A percentile compares a stretch with the other conserved stretches of the same genome.
Evolutionary conservation across 495 filamentous ascomycete genomes (phyloP).

Genomic region (Neurospora sp.): DNA sequence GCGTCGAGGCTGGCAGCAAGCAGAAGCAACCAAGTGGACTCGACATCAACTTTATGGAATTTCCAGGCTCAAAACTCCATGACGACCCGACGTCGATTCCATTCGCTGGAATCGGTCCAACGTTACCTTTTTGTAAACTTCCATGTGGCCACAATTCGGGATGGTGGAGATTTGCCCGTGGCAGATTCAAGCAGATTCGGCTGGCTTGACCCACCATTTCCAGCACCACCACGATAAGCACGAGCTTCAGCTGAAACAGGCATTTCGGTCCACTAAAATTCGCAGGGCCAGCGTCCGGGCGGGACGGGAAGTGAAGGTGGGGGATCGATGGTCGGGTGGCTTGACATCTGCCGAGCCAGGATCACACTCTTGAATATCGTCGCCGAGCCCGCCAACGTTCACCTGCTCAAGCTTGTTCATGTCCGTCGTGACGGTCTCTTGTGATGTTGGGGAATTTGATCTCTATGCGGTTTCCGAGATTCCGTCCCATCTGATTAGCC

Average conservation of each 20-base stretch:
- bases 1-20: neutral
- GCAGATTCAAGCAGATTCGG: neutral
- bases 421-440: neutral
- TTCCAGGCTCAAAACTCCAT: neutral
- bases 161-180: constrained; percentile 11
- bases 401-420: neutral
- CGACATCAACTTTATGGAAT: neutral
- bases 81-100: neutral
- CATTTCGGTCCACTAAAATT: constrained; percentile 19
- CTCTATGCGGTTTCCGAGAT: constrained; percentile 7
- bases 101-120: neutral
- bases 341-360: constrained; percentile 21
- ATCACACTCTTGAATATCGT: constrained; percentile 1
- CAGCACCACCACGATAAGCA: neutral
- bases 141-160: constrained; percentile 24
- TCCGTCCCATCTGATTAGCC: neutral
- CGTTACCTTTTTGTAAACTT: constrained; percentile 9
- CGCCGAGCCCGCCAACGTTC: neutral
- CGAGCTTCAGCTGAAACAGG: neutral
- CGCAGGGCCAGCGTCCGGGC: constrained; percentile 5
- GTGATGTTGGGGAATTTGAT: constrained; percentile 3
- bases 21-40: neutral
- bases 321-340: constrained; percentile 10
- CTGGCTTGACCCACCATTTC: neutral
- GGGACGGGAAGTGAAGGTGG: constrained; percentile 1